phyloP scores from a whole-genome alignment of 2,329 filamentous ascomycete species.

The Neurospora sp. region DNA sequence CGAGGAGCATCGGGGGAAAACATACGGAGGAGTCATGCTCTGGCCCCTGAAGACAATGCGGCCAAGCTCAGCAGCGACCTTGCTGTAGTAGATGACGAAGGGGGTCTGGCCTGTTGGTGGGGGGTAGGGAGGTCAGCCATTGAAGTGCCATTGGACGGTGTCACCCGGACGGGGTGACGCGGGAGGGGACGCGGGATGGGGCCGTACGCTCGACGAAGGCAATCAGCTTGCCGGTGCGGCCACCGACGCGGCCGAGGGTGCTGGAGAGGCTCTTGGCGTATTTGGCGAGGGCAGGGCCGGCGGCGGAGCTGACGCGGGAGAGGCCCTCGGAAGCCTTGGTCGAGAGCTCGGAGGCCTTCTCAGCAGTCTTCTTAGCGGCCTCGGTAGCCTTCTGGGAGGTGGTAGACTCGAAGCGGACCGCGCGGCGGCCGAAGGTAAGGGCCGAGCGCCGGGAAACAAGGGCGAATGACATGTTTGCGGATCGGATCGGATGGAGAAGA shows the following conservation, averaged over 20 bases:
- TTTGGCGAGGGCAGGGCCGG: slow-evolving; percentile 65
- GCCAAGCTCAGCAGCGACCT: slow-evolving; percentile 76
- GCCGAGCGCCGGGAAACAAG: slow-evolving; percentile 31
- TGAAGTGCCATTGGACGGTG: slow-evolving; percentile 2
- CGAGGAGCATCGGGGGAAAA: slow-evolving; percentile 13
- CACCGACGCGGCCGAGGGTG: slow-evolving; percentile 68
- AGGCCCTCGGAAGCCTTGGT: slow-evolving; percentile 74
- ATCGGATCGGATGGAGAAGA: slow-evolving; percentile 1
- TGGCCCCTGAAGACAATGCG: slow-evolving; percentile 82
- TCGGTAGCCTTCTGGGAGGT: slow-evolving; percentile 33
- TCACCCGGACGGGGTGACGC: background rate
- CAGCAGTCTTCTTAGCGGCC: slow-evolving; percentile 30
- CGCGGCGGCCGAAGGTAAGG: slow-evolving; percentile 34
- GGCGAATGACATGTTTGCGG: slow-evolving; percentile 17
- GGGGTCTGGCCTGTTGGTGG: slow-evolving; percentile 64
- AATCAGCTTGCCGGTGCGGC: slow-evolving; percentile 70
- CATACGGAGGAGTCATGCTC: slow-evolving; percentile 94
- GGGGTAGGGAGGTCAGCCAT: slow-evolving; percentile 10
- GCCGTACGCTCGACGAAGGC: slow-evolving; percentile 75
- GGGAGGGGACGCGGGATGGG: background rate
- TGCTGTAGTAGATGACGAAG: slow-evolving; percentile 82
- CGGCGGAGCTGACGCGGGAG: slow-evolving; percentile 69
- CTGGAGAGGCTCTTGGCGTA: slow-evolving; percentile 58
- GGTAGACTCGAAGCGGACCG: slow-evolving; percentile 51
- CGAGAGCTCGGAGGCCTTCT: slow-evolving; percentile 36